Conservation (phyloP, 345 rosid genomes). For the Camelina sativa region DNA sequence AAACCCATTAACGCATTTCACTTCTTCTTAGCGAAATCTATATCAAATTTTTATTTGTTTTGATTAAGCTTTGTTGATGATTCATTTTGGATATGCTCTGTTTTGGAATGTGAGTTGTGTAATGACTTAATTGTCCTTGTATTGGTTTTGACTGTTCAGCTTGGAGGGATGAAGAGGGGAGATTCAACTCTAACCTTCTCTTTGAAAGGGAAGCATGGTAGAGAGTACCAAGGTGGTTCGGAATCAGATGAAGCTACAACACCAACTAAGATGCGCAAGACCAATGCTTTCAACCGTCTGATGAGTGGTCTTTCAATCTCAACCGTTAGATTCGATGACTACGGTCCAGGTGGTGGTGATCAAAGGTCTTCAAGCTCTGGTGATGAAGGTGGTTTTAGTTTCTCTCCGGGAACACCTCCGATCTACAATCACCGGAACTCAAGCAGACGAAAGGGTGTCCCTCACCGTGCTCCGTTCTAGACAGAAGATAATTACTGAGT, state of each 20-base stretch:
- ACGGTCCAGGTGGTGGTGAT: slow-evolving; percentile 37
- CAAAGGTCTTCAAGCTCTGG: slow-evolving; percentile 62
- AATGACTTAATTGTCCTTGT: slow-evolving; percentile 12
- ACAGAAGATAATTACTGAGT: slow-evolving; percentile 5
- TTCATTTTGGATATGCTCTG: slow-evolving; percentile 24
- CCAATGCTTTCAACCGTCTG: slow-evolving; percentile 62
- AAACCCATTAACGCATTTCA: slow-evolving; percentile 14
- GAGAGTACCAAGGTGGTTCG: slow-evolving; percentile 60
- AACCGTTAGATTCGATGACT: slow-evolving; percentile 44
- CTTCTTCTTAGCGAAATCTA: not conserved
- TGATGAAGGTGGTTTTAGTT: slow-evolving; percentile 57
- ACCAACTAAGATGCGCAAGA: slow-evolving; percentile 69
- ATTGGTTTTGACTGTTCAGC: slow-evolving; percentile 45
- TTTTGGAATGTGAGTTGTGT: slow-evolving; percentile 15
- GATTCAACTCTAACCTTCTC: slow-evolving; percentile 68
- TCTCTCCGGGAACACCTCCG: slow-evolving; percentile 68
- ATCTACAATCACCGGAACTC: slow-evolving; percentile 67
- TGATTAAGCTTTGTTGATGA: not conserved
- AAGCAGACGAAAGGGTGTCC: slow-evolving; percentile 83
- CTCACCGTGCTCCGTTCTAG: slow-evolving; percentile 82
- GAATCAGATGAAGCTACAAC: slow-evolving; percentile 81
- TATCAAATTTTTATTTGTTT: not conserved
- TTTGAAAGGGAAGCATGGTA: slow-evolving; percentile 54
- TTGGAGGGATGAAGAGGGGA: slow-evolving; percentile 81
- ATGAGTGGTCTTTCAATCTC: slow-evolving; percentile 64